These are phyloP conservation scores for Ceratocystis cacaofunesta DNA, from an alignment of 2,329 filamentous ascomycete species.

Conservation along the genomic window DNA sequence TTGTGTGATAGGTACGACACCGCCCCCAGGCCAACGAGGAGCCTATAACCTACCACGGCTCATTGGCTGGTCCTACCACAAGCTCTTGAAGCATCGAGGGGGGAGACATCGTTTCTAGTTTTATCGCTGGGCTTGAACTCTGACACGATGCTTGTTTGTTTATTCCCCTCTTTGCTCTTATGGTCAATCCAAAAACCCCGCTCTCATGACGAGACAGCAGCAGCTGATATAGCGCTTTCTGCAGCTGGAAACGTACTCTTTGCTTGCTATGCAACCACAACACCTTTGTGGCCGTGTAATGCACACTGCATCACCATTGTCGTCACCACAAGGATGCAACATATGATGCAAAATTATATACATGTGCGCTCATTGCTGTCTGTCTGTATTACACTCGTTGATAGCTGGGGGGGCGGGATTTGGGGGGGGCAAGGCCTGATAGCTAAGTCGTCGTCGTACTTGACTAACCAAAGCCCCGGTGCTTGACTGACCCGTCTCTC, in stretches of 20 bases:
- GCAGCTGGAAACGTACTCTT: too few species aligned
- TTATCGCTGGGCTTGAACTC: not conserved
- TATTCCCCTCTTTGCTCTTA: not conserved
- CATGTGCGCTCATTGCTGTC: not conserved
- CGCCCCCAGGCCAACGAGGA: not conserved
- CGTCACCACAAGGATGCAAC: too few species aligned
- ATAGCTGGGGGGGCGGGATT: not conserved
- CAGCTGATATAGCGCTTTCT: too few species aligned
- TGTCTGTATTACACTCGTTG: not conserved
- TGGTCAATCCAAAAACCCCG: too few species aligned
- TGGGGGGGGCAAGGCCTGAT: not conserved
- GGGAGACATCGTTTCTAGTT: not conserved
- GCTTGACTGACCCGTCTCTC: not conserved
- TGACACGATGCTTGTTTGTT: not conserved
- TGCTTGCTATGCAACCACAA: too few species aligned
- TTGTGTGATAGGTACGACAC: not conserved
- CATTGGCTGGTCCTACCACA: not conserved
- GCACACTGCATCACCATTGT: too few species aligned
- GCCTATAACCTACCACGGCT: not conserved
- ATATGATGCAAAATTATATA: too few species aligned
- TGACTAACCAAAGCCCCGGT: not conserved
- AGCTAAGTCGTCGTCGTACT: not conserved
- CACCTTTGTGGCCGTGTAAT: too few species aligned
- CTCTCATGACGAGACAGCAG: too few species aligned
- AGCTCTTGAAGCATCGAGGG: not conserved